A percentile compares a stretch with the other conserved stretches of the same genome.
Conservation (phyloP, 495 filamentous ascomycete species). For the Trichodelitschia bisporula region DNA sequence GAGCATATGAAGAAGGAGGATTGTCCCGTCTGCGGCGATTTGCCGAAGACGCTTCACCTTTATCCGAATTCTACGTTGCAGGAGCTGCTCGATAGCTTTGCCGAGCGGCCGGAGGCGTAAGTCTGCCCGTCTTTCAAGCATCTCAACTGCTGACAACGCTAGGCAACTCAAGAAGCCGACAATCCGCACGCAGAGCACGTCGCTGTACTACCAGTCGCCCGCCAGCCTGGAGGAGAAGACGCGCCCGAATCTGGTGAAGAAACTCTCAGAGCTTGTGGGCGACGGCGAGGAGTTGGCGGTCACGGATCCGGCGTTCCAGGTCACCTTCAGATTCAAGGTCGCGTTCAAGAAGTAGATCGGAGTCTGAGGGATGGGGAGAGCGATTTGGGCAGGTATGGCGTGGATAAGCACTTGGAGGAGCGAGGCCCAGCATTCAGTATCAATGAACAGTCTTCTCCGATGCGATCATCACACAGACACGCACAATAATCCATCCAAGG, state of each 20-base stretch:
- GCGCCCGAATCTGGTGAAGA: slow-evolving; percentile 55
- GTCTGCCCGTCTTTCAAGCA: slow-evolving; percentile 1
- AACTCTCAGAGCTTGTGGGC: slow-evolving; percentile 34
- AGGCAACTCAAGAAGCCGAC: slow-evolving; percentile 52
- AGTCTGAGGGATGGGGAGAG: background rate
- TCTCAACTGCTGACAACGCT: slow-evolving; percentile 20
- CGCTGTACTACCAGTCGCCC: slow-evolving; percentile 73
- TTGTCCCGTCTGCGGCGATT: slow-evolving; percentile 80
- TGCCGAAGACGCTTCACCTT: slow-evolving; percentile 45
- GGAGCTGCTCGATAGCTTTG: slow-evolving; percentile 68
- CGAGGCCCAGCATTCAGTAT: too few relatives aligned
- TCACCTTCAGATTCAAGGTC: slow-evolving; percentile 23
- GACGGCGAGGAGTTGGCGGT: slow-evolving; percentile 56
- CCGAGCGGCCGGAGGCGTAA: slow-evolving; percentile 50
- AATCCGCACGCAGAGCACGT: slow-evolving; percentile 53
- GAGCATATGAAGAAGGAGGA: slow-evolving; percentile 75
- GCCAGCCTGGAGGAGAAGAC: slow-evolving; percentile 61
- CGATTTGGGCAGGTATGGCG: too few relatives aligned
- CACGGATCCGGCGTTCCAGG: slow-evolving; percentile 54
- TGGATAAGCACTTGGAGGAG: too few relatives aligned
- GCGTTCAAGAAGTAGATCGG: slow-evolving; percentile 25
- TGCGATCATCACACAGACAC: too few relatives aligned
- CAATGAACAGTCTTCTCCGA: too few relatives aligned
- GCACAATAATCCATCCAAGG: too few relatives aligned
- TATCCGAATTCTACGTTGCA: slow-evolving; percentile 49